Percentiles rank a stretch among this genome's conserved stretches.
phyloP scores from a whole-genome alignment of 805 yeast genomes.

The Kluyveromyces wickerhamii region DNA sequence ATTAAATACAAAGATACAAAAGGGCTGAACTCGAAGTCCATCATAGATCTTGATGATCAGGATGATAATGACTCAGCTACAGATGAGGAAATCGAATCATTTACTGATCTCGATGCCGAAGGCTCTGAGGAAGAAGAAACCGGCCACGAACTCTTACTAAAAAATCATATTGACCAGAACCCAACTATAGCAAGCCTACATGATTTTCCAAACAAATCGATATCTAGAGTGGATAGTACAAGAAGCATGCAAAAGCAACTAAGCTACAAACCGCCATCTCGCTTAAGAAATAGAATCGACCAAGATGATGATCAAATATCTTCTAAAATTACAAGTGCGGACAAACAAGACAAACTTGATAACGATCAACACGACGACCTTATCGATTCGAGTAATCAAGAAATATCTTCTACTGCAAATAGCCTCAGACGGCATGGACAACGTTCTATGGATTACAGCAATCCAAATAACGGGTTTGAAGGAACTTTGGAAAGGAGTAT shows the following conservation, averaged over 20 bases:
- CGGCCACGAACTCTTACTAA: neutral
- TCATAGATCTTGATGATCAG: slow-evolving; percentile 20
- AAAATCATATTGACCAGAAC: neutral
- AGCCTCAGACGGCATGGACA: slow-evolving; percentile 1
- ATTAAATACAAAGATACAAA: slow-evolving; percentile 25
- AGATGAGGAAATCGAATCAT: slow-evolving; percentile 37
- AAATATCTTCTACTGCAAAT: neutral
- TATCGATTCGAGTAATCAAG: slow-evolving; percentile 1
- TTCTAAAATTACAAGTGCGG: neutral
- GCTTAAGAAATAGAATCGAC: slow-evolving; percentile 8
- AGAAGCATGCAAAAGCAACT: slow-evolving; percentile 11
- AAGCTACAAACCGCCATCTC: slow-evolving; percentile 17
- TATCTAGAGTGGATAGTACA: slow-evolving; percentile 4
- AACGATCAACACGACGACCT: neutral
- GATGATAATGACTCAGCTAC: slow-evolving; percentile 21
- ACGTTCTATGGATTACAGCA: neutral
- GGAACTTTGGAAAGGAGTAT: neutral
- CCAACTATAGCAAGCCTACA: neutral
- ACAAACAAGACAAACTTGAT: neutral
- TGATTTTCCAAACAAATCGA: neutral
- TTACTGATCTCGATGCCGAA: slow-evolving; percentile 23
- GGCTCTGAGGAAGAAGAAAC: slow-evolving; percentile 5
- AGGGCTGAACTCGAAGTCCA: slow-evolving; percentile 19
- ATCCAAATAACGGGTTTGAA: neutral
- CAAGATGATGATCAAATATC: slow-evolving; percentile 6